These are phyloP conservation scores for Cryptococcus sp. DNA, from an alignment of 1,284 basidiomycete genomes.

Conservation along the genomic window DNA sequence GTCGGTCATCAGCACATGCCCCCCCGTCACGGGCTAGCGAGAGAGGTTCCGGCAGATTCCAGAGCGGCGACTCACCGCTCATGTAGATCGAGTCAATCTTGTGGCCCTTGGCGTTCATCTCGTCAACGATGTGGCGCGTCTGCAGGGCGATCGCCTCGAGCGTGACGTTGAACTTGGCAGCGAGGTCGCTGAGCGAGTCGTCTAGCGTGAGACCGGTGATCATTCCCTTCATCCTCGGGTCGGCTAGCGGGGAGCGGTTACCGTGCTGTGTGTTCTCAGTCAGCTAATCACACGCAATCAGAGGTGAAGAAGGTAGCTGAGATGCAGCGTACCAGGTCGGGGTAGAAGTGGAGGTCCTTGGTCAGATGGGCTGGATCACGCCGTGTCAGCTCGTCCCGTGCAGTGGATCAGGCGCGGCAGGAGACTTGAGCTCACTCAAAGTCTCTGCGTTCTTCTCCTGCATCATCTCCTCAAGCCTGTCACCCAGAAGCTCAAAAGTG, in stretches of 20 bases:
- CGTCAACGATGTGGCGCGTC: conserved; percentile 89
- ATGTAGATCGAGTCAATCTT: conserved; percentile 83
- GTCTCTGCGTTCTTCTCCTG: conserved; percentile 59
- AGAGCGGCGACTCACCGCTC: conserved; percentile 49
- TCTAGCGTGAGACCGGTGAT: conserved; percentile 84
- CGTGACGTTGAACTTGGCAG: conserved; percentile 84
- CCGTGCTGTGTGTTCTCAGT: conserved; percentile 49
- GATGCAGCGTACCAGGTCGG: conserved; percentile 68
- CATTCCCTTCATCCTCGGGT: conserved; percentile 87
- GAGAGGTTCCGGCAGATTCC: background rate
- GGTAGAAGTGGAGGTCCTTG: conserved; percentile 88
- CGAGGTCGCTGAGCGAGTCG: conserved; percentile 72
- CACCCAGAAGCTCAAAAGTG: conserved; percentile 62
- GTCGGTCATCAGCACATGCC: background rate
- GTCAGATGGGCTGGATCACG: conserved; percentile 66
- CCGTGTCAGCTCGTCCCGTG: conserved; percentile 8
- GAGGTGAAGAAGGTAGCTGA: background rate
- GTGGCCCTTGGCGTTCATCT: conserved; percentile 85
- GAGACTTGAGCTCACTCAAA: conserved; percentile 51
- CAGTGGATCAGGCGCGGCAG: background rate
- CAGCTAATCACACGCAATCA: background rate
- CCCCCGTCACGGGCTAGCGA: background rate
- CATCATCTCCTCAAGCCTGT: conserved; percentile 67
- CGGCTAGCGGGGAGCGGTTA: conserved; percentile 93
- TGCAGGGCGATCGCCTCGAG: conserved; percentile 93